phyloP scores from a whole-genome alignment of 2,329 filamentous ascomycete genomes.

The Furcasterigmium sp. region DNA sequence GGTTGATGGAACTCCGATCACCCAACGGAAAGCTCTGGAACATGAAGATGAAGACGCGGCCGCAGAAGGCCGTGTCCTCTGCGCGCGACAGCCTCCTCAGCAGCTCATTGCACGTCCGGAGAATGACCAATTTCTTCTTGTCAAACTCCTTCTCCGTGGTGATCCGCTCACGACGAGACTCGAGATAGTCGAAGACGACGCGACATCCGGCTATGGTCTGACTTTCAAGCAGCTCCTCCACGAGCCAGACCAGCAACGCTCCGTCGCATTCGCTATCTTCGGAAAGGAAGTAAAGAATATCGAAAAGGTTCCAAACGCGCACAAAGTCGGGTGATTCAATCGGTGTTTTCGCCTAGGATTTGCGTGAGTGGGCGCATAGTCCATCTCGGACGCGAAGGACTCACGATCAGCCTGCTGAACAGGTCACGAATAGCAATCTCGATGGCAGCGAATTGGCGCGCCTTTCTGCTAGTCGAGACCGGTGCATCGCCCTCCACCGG shows the following conservation, averaged over 20 bases:
- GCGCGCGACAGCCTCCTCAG: conserved; percentile 90
- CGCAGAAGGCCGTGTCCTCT: conserved; percentile 95
- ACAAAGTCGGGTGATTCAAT: conserved; percentile 78
- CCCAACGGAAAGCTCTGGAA: conserved; percentile 97
- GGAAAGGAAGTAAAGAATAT: conserved; percentile 83
- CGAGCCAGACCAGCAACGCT: conserved; percentile 79
- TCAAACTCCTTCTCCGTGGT: conserved; percentile 75
- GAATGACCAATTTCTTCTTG: conserved; percentile 80
- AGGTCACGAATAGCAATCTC: conserved; percentile 79
- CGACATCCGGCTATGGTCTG: conserved; percentile 91
- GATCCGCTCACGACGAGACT: conserved; percentile 85
- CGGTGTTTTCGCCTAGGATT: conserved; percentile 59
- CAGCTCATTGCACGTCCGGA: conserved; percentile 93
- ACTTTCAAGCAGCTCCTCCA: conserved; percentile 93
- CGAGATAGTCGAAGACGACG: conserved; percentile 88
- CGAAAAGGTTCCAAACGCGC: conserved; percentile 87
- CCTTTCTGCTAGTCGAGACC: conserved; percentile 34
- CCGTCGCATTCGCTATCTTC: conserved; percentile 75
- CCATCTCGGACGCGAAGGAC: conserved; percentile 20
- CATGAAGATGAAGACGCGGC: conserved; percentile 95
- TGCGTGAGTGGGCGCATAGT: conserved; percentile 3
- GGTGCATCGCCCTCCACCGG: conserved; percentile 20
- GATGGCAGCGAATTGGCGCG: conserved; percentile 62
- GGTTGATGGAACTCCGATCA: conserved; percentile 95
- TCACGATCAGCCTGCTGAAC: conserved; percentile 75